Evolutionary conservation across 306 rosid species (phyloP), one percentile per base, ranked within the genome.

Genomic region (Prosopis cineraria): DNA sequence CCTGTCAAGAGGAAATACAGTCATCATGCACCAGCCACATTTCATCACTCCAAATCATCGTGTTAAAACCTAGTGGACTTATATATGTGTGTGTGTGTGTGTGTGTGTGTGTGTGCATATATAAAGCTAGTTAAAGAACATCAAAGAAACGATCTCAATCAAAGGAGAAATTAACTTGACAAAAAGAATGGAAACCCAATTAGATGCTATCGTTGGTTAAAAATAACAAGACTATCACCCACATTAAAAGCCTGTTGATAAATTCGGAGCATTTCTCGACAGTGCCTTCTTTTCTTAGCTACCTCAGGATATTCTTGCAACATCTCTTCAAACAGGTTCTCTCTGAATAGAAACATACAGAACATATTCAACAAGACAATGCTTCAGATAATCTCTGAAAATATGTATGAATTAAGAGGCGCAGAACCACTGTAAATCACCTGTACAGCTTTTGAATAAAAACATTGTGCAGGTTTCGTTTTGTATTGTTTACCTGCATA

Each of bases 371-470:
- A 74, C 73, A 78, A 74, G 29, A 56, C 58, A 33, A 14, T 27
- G 14, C 30, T 72, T 58, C 31, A 68, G 3, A 63, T 68, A 24
- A 56, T 55, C 17, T 16, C 1, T 24, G 30, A 20, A 29, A 43
- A 17, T 59, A 22, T 1, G 59, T 31, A 43, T 10, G 48, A 76
- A 72, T 53, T 7, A 27, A 62, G 78, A 25, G 68, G 31, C 71
- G n/a, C 53, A 58, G 45, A 75, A 39, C 62, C 82, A 27, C 65
- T 20, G 24, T 45, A 12, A 25, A 60, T 78, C 80, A 95, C 98
- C 98, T 84, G 87, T 95, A 95, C 74, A 95, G 93, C 87, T 91
- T 92, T 83, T 73, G 78, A 78, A 95, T 95, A 88, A 95, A 95
- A 37, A 93, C 91, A 73, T 95, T 91, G 93, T 93, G 98, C 75